A percentile compares a stretch with the other conserved stretches of the same genome.
phyloP scores from a whole-genome alignment of 129 eudicot species.

The Lactuca saligna region DNA sequence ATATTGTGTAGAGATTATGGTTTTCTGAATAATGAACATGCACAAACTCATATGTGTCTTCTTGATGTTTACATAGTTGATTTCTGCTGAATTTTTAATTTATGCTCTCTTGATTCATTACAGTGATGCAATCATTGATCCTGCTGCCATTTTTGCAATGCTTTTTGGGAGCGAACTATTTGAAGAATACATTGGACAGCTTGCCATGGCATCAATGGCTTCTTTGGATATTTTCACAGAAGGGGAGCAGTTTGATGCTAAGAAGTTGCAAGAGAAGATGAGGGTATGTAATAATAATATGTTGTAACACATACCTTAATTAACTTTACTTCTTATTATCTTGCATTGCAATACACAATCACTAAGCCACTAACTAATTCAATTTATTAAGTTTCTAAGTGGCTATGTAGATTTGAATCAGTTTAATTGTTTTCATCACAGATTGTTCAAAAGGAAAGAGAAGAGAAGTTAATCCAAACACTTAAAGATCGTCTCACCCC shows the following conservation, averaged over 20 bases:
- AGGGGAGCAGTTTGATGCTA: slow-evolving; percentile 75
- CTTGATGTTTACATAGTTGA: slow-evolving; percentile 12
- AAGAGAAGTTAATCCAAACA: slow-evolving; percentile 67
- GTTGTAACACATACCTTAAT: background rate
- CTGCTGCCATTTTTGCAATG: slow-evolving; percentile 99
- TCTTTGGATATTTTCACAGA: slow-evolving; percentile 83
- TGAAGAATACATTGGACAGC: slow-evolving; percentile 95
- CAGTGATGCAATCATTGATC: slow-evolving; percentile 92
- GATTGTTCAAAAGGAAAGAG: slow-evolving; percentile 92
- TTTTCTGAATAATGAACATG: slow-evolving; percentile 3
- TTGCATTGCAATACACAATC: background rate
- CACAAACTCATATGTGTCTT: background rate
- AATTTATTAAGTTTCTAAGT: background rate
- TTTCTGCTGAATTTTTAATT: background rate
- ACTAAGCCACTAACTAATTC: background rate
- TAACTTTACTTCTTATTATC: background rate
- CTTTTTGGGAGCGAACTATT: slow-evolving; percentile 97
- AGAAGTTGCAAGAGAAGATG: slow-evolving; percentile 93
- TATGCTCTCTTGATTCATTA: slow-evolving; percentile 21
- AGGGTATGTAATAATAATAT: slow-evolving; percentile 45
- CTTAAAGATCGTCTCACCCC: slow-evolving; percentile 67
- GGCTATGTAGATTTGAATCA: slow-evolving; percentile 15
- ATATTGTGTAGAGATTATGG: slow-evolving; percentile 15
- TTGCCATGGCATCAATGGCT: slow-evolving; percentile 99
- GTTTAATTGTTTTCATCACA: slow-evolving; percentile 27